Evolutionary conservation across 768 basidiomycete genomes (phyloP).

Genomic region (Chalciporus sphaerocephalus): DNA sequence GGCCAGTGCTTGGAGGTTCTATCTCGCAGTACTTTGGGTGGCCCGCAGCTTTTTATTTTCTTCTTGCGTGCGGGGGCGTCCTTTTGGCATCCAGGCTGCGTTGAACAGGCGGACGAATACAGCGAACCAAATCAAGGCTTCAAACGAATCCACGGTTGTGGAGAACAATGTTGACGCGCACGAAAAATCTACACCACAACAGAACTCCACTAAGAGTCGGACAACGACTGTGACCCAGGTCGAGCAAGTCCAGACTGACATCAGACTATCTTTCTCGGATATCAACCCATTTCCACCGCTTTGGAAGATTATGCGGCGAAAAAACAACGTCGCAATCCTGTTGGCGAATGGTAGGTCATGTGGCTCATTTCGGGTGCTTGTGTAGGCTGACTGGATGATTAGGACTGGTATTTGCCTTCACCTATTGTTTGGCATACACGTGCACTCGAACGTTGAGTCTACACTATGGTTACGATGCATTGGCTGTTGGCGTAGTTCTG

Average conservation of each 20-base stretch:
- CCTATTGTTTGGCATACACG: conserved; percentile 70
- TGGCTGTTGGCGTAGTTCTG: conserved; percentile 72
- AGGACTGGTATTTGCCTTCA: conserved; percentile 71
- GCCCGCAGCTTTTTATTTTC: conserved; percentile 83
- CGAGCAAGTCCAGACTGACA: conserved; percentile 19
- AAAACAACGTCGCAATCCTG: conserved; percentile 66
- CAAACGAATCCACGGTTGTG: conserved; percentile 19
- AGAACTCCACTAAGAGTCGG: conserved; percentile 24
- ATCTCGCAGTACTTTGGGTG: conserved; percentile 67
- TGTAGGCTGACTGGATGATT: conserved; percentile 8
- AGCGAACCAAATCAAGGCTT: conserved; percentile 15
- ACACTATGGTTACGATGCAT: conserved; percentile 61
- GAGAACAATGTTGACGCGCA: conserved; percentile 6
- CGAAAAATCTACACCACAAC: conserved; percentile 11
- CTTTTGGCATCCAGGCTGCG: conserved; percentile 54
- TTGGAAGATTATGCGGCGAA: conserved; percentile 48
- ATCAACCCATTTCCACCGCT: conserved; percentile 74
- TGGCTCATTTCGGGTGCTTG: background rate
- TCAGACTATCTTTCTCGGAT: conserved; percentile 60
- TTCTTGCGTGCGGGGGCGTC: conserved; percentile 56
- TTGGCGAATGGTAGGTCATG: conserved; percentile 23
- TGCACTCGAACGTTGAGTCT: conserved; percentile 62
- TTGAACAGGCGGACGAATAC: conserved; percentile 42
- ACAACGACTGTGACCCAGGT: conserved; percentile 8
- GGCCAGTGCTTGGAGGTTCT: conserved; percentile 67